Conservation (phyloP, 225 moss, liverwort and hornwort species). For the Marchantia paleacea region DNA sequence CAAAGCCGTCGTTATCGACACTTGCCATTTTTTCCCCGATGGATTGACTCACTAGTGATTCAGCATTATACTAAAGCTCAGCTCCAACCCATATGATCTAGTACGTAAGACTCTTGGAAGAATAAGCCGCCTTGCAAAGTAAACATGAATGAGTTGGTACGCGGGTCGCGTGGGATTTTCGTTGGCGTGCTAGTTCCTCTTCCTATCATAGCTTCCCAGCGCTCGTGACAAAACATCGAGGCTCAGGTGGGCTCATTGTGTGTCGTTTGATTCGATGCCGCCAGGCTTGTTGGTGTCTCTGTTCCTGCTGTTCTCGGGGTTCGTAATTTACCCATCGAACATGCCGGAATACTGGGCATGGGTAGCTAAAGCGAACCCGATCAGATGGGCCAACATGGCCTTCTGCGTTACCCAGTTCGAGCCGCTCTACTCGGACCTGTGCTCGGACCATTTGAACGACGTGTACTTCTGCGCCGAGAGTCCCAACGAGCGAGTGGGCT, state of each 20-base stretch:
- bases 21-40: neutral
- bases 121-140: too few relatives aligned
- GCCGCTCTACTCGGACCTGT: slow-evolving; percentile 15
- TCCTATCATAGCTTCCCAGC: too few relatives aligned
- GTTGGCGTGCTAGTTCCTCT: too few relatives aligned
- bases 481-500: slow-evolving; percentile 6
- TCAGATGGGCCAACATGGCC: slow-evolving; percentile 30
- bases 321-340: slow-evolving; percentile 31
- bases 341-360: slow-evolving; percentile 32
- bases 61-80: too few relatives aligned
- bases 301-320: slow-evolving; percentile 33
- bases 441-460: neutral
- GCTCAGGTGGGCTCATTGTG: too few relatives aligned
- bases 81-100: too few relatives aligned
- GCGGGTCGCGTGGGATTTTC: too few relatives aligned
- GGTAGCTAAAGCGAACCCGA: slow-evolving; percentile 5
- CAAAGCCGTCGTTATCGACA: too few relatives aligned
- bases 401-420: slow-evolving; percentile 18
- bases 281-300: slow-evolving; percentile 34
- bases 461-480: slow-evolving; percentile 13
- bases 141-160: too few relatives aligned
- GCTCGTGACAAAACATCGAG: too few relatives aligned
- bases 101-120: too few relatives aligned
- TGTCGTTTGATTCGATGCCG: neutral
- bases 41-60: too few relatives aligned